Percentiles rank a stretch among this genome's conserved stretches.
These are phyloP conservation scores for Russula foetens DNA, from an alignment of 768 basidiomycete species.

Conservation along the genomic window DNA sequence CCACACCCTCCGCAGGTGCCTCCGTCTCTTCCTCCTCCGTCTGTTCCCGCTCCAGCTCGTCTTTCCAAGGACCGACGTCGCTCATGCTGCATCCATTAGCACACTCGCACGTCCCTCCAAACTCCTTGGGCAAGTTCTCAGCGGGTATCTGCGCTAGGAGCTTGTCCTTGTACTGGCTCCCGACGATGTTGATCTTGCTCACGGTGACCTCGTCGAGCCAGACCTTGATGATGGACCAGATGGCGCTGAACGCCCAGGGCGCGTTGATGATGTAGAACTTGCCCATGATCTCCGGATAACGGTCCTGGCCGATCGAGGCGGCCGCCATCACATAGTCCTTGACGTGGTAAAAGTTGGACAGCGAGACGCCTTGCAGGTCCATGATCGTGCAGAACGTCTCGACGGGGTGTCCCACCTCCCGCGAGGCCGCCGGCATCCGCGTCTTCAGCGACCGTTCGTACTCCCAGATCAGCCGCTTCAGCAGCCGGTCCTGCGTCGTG, in stretches of 20 bases:
- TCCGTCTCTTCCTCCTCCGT: background rate
- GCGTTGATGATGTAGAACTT: conserved; percentile 99
- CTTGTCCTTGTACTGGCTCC: conserved; percentile 64
- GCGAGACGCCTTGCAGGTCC: conserved; percentile 65
- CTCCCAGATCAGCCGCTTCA: conserved; percentile 82
- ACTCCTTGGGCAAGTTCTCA: conserved; percentile 77
- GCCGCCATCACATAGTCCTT: conserved; percentile 84
- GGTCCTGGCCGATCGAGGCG: conserved; percentile 74
- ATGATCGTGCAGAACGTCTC: conserved; percentile 98
- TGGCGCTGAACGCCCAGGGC: conserved; percentile 83
- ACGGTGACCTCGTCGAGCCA: conserved; percentile 97
- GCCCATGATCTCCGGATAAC: conserved; percentile 94
- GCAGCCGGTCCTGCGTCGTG: conserved; percentile 82
- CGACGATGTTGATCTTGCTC: conserved; percentile 86
- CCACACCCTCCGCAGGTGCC: background rate
- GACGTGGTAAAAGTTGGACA: conserved; percentile 82
- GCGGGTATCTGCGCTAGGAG: conserved; percentile 74
- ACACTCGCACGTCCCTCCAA: conserved; percentile 80
- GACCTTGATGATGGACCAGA: conserved; percentile 84
- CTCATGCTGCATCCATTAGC: conserved; percentile 75
- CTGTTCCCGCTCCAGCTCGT: background rate
- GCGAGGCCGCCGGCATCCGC: conserved; percentile 75
- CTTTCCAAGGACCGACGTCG: conserved; percentile 90
- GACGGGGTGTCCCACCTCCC: conserved; percentile 70
- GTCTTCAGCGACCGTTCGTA: conserved; percentile 84